phyloP scores from a whole-genome alignment of 1,284 basidiomycete species.

The Wolfiporia cocos region DNA sequence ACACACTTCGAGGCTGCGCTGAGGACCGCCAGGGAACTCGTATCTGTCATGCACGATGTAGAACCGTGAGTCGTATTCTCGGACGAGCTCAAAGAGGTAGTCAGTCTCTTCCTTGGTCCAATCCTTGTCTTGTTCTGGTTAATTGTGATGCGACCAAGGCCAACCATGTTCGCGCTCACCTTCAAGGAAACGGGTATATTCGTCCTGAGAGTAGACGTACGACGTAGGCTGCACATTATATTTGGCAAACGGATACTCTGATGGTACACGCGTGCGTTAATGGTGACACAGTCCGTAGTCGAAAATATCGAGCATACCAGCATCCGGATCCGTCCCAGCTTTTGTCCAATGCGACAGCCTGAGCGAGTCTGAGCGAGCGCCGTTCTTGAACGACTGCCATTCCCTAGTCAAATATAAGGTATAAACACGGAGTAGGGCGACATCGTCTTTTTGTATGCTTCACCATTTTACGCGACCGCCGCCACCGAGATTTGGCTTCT shows the following conservation, averaged over 20 bases:
- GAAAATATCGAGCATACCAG: conserved; percentile 35
- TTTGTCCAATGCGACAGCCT: conserved; percentile 71
- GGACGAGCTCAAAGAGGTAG: conserved; percentile 82
- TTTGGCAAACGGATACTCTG: conserved; percentile 75
- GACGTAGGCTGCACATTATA: conserved; percentile 70
- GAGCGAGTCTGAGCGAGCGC: conserved; percentile 52
- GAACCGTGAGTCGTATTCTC: conserved; percentile 87
- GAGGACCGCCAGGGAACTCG: conserved; percentile 51
- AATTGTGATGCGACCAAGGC: not conserved
- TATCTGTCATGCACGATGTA: conserved; percentile 91
- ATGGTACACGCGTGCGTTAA: conserved; percentile 2
- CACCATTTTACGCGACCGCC: conserved; percentile 64
- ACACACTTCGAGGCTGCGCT: conserved; percentile 66
- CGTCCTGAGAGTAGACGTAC: conserved; percentile 86
- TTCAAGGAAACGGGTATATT: conserved; percentile 80
- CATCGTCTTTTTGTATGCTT: conserved; percentile 5
- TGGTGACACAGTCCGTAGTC: not conserved
- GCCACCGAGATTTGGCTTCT: conserved; percentile 69
- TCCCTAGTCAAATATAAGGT: conserved; percentile 50
- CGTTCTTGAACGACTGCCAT: conserved; percentile 66
- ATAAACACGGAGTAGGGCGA: not conserved
- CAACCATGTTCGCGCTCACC: conserved; percentile 35
- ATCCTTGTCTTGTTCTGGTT: conserved; percentile 50
- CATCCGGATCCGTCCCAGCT: conserved; percentile 42
- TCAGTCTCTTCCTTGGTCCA: conserved; percentile 97